Conservation (phyloP, 805 yeast genomes). For the Jamesozyma rosinii region DNA sequence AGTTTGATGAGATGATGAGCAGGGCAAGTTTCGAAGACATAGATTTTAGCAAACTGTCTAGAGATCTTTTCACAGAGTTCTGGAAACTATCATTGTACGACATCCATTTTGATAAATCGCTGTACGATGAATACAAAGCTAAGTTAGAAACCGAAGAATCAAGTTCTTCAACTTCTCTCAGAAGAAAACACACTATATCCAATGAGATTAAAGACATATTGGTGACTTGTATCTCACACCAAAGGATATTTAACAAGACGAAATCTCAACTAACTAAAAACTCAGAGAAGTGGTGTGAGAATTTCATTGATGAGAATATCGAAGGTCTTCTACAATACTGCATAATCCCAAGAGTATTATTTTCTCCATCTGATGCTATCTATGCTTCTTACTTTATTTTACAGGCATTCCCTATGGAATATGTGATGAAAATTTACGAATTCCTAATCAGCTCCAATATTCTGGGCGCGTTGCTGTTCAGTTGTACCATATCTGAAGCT, state of each 20-base stretch:
- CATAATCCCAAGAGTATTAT: conserved; percentile 64
- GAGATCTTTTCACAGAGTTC: conserved; percentile 47
- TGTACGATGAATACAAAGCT: conserved; percentile 41
- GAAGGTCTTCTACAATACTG: conserved; percentile 49
- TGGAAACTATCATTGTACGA: conserved; percentile 73
- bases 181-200: conserved; percentile 12
- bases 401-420: conserved; percentile 37
- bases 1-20: conserved; percentile 9
- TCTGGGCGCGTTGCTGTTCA: conserved; percentile 50
- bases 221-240: conserved; percentile 17
- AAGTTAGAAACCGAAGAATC: conserved; percentile 11
- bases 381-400: conserved; percentile 55
- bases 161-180: conserved; percentile 7
- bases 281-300: conserved; percentile 11
- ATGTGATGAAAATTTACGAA: conserved; percentile 36
- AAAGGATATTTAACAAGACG: conserved; percentile 11
- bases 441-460: conserved; percentile 40
- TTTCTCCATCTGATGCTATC: conserved; percentile 76
- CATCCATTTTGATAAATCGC: conserved; percentile 41
- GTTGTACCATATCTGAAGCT: conserved; percentile 68
- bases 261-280: conserved; percentile 6
- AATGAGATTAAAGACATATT: conserved; percentile 14
- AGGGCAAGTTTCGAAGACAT: conserved; percentile 12
- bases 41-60: conserved; percentile 27
- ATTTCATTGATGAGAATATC: conserved; percentile 17